Base-by-base conservation (phyloP, 2,329 filamentous ascomycete species). In the Trichophyton simii region DNA sequence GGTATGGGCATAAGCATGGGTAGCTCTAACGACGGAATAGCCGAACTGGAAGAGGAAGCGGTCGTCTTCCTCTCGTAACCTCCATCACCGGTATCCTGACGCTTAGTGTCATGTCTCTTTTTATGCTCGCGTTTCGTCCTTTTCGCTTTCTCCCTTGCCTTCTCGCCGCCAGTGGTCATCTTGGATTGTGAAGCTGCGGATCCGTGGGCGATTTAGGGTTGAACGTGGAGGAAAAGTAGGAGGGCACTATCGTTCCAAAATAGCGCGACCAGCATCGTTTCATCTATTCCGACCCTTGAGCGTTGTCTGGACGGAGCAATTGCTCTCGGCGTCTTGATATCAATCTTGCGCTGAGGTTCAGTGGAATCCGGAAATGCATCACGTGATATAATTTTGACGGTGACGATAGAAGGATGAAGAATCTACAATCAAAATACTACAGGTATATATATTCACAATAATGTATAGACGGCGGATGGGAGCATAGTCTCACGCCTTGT, bases 41-140 rank as follows among this genome's bases (percentile, higher is more conserved):
- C 73, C n/a, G 67, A 59, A 31, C 54, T 62, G 8, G 58, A 60
- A 2, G 62, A 58, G 13, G 59, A 50, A 5, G 54, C 42, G 2
- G 60, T 57, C 55, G 69, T 71, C 64, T 74, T 75, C 59, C 73
- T 75, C 58, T 64, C 59, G 22, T 42, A 38, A 18, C 71, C 69
- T n/a, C 66, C 65, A 28, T 61, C 69, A 55, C 75, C 73, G 7
- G 67, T 63, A 46, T 77, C 75, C 34, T 74, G 65, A 3, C 75
- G 74, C 63, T 76, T 77, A 34, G 75, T 72, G 62, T 75, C 74
- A 11, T 74, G 72, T 63, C 76, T 76, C 64, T 76, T 76, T 61
- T 73, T 73, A 66, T 73, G 75, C 54, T 77, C 75, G 36, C 73
- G 70, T 67, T 77, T 77, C 61, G 72, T 75, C 62, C 75, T 69